phyloP scores from a whole-genome alignment of 257 asterid species.

The Plectranthus barbatus region DNA sequence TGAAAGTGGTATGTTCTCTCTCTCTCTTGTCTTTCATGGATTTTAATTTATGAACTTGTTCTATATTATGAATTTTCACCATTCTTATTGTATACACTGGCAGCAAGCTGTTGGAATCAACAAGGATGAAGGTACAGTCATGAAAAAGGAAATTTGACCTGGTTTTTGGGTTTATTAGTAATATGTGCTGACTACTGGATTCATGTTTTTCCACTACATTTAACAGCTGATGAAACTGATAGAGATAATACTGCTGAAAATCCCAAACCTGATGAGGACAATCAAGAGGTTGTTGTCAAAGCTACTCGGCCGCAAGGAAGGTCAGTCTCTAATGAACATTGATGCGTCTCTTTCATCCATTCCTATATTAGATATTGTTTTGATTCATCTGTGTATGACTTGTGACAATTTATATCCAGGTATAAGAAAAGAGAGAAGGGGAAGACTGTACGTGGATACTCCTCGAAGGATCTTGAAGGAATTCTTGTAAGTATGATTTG shows the following conservation, averaged over 20 bases:
- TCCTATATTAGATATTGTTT: neutral
- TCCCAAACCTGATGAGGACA: slow-evolving; percentile 21
- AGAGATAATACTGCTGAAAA: slow-evolving; percentile 12
- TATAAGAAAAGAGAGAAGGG: slow-evolving; percentile 89
- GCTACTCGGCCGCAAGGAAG: slow-evolving; percentile 94
- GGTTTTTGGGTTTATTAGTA: slow-evolving; percentile 3
- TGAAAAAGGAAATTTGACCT: neutral
- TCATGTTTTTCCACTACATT: slow-evolving; percentile 1
- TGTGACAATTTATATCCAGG: slow-evolving; percentile 28
- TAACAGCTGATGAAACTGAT: slow-evolving; percentile 34
- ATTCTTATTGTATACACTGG: slow-evolving; percentile 9
- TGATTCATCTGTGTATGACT: neutral
- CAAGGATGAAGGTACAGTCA: slow-evolving; percentile 46
- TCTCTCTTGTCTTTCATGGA: neutral
- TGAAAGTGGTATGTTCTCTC: slow-evolving; percentile 63
- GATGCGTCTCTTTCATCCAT: neutral
- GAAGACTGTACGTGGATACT: slow-evolving; percentile 62
- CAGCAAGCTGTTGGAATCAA: slow-evolving; percentile 59
- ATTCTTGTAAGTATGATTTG: slow-evolving; percentile 58
- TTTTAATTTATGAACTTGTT: neutral
- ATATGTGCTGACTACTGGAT: neutral
- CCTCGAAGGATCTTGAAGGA: slow-evolving; percentile 91
- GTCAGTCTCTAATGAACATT: slow-evolving; percentile 22
- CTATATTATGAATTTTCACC: neutral
- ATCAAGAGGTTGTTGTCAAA: slow-evolving; percentile 37